Evolutionary conservation across 495 filamentous ascomycete genomes (phyloP).

Genomic region (Parathielavia hyrcaniae): DNA sequence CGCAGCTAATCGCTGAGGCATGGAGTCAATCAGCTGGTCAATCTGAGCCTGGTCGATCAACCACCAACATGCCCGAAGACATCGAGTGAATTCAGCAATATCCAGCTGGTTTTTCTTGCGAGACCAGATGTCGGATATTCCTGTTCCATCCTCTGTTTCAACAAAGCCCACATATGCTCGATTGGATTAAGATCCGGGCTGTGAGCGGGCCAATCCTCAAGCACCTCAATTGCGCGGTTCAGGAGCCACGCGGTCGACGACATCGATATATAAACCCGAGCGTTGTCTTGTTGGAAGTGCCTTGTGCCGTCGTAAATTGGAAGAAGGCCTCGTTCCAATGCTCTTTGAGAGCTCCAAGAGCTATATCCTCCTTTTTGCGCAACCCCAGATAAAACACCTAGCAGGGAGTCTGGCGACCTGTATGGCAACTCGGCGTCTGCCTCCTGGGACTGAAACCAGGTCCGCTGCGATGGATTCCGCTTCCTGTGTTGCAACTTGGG

Average conservation of each 20-base stretch:
- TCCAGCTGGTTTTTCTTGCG: neutral
- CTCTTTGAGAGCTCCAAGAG: neutral
- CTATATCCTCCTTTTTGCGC: neutral
- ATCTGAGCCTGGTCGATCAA: neutral
- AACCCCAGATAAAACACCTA: too few species aligned
- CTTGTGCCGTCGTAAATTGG: neutral
- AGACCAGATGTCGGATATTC: neutral
- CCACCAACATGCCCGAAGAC: neutral
- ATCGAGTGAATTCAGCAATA: neutral
- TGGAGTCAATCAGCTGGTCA: neutral
- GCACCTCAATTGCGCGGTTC: neutral
- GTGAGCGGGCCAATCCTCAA: neutral
- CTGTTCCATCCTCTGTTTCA: neutral
- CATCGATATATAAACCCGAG: neutral
- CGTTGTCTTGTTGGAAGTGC: neutral
- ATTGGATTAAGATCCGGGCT: neutral
- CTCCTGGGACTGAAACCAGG: too few species aligned
- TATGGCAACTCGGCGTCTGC: too few species aligned
- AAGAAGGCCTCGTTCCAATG: neutral
- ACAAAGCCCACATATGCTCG: neutral
- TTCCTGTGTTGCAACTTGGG: too few species aligned
- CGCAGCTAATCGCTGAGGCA: neutral
- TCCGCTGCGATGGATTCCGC: too few species aligned
- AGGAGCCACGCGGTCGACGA: neutral
- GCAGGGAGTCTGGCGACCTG: too few species aligned